phyloP scores from a whole-genome alignment of 331 rosid species.

The Pyrus hybrid region DNA sequence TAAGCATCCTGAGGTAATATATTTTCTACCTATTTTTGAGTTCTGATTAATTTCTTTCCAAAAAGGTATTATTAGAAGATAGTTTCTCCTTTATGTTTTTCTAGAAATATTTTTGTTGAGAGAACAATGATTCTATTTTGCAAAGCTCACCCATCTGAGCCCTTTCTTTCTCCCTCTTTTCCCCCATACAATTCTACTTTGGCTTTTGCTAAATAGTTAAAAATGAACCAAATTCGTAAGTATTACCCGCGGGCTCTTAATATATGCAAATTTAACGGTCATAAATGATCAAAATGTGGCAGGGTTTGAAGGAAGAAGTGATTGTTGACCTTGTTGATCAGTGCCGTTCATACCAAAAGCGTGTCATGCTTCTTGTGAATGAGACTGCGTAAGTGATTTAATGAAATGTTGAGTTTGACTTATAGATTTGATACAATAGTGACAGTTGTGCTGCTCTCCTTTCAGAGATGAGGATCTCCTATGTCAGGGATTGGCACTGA shows the following conservation, averaged over 20 bases:
- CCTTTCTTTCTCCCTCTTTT: not conserved
- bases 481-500: slow-evolving; percentile 62
- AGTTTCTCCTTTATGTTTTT: not conserved
- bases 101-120: not conserved
- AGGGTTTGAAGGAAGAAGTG: slow-evolving; percentile 86
- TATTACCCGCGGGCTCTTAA: not conserved
- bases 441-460: slow-evolving; percentile 13
- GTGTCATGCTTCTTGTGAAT: slow-evolving; percentile 83
- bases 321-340: slow-evolving; percentile 93
- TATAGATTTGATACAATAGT: not conserved
- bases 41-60: not conserved
- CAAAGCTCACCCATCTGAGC: not conserved
- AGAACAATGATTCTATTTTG: not conserved
- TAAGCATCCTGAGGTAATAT: slow-evolving; percentile 59
- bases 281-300: slow-evolving; percentile 13
- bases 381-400: slow-evolving; percentile 50
- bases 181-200: not conserved
- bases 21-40: not conserved
- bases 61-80: not conserved
- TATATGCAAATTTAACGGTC: not conserved
- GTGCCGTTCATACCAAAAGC: slow-evolving; percentile 79
- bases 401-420: not conserved
- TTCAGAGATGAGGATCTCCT: slow-evolving; percentile 74
- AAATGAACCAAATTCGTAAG: not conserved
- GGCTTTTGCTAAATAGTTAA: not conserved